phyloP scores from a whole-genome alignment of 257 asterid species.

The Hygrophila difformis region DNA sequence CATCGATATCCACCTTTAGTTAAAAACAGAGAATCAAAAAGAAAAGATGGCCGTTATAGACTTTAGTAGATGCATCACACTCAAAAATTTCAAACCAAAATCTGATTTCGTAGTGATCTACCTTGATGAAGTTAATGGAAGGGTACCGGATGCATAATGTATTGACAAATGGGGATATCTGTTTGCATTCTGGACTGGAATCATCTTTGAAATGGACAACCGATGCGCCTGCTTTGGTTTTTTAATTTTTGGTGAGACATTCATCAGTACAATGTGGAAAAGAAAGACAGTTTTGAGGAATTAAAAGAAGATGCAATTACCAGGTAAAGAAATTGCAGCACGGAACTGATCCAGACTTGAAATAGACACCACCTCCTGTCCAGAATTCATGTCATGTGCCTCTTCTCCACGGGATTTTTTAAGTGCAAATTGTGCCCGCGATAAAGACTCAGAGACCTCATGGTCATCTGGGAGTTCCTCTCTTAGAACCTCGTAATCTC shows the following conservation, averaged over 20 bases:
- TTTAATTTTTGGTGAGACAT: too few species aligned
- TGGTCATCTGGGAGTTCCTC: slow-evolving; percentile 57
- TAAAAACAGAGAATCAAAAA: neutral
- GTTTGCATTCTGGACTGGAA: slow-evolving; percentile 45
- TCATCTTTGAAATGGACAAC: slow-evolving; percentile 56
- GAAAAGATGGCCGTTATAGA: neutral
- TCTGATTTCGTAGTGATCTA: slow-evolving; percentile 1
- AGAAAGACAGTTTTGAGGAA: neutral
- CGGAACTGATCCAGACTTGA: slow-evolving; percentile 65
- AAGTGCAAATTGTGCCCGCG: slow-evolving; percentile 68
- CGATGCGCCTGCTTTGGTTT: slow-evolving; percentile 55
- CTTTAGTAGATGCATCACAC: neutral
- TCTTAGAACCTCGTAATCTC: slow-evolving; percentile 69
- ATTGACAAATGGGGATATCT: slow-evolving; percentile 60
- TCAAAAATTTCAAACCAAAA: neutral
- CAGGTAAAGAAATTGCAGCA: slow-evolving; percentile 66
- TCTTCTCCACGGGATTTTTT: slow-evolving; percentile 80
- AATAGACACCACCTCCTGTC: slow-evolving; percentile 70
- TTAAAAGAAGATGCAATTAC: slow-evolving; percentile 25
- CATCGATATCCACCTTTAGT: slow-evolving; percentile 64
- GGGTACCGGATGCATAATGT: slow-evolving; percentile 63
- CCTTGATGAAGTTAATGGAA: slow-evolving; percentile 73
- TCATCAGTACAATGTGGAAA: slow-evolving; percentile 14
- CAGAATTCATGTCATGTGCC: slow-evolving; percentile 61
- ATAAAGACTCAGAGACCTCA: slow-evolving; percentile 70